These are phyloP conservation scores for Suhomyces faveliae DNA, from an alignment of 805 yeast species.

Conservation along the genomic window DNA sequence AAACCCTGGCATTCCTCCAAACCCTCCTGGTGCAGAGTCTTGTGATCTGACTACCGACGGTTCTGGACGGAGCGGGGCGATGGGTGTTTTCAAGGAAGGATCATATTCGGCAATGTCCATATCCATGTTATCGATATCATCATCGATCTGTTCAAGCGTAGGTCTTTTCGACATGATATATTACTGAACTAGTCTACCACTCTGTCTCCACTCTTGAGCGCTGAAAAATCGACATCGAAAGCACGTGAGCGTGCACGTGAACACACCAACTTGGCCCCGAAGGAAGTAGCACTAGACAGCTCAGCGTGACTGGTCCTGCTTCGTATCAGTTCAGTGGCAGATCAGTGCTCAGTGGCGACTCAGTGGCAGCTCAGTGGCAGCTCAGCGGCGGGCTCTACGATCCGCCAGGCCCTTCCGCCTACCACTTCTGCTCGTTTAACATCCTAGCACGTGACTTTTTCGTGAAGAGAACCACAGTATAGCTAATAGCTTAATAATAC, in stretches of 20 bases:
- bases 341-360: too few species aligned
- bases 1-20: conserved; percentile 20
- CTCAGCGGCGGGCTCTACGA: too few species aligned
- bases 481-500: not conserved
- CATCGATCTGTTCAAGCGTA: conserved; percentile 72
- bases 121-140: conserved; percentile 87
- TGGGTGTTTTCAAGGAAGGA: conserved; percentile 59
- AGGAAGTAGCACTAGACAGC: too few species aligned
- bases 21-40: conserved; percentile 28
- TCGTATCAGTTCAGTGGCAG: too few species aligned
- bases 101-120: conserved; percentile 93
- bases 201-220: not conserved
- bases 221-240: not conserved
- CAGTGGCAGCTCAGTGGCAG: too few species aligned
- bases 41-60: conserved; percentile 64
- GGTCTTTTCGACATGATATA: conserved; percentile 50
- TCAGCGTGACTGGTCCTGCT: too few species aligned
- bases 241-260: too few species aligned
- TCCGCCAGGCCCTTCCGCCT: too few species aligned
- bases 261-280: too few species aligned
- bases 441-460: not conserved
- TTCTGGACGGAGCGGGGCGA: conserved; percentile 62
- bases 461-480: conserved; percentile 2
- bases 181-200: not conserved
- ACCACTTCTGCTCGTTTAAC: too few species aligned